These are phyloP conservation scores for Aspergillus sclerotioniger DNA, from an alignment of 495 filamentous ascomycete genomes.

Conservation along the genomic window DNA sequence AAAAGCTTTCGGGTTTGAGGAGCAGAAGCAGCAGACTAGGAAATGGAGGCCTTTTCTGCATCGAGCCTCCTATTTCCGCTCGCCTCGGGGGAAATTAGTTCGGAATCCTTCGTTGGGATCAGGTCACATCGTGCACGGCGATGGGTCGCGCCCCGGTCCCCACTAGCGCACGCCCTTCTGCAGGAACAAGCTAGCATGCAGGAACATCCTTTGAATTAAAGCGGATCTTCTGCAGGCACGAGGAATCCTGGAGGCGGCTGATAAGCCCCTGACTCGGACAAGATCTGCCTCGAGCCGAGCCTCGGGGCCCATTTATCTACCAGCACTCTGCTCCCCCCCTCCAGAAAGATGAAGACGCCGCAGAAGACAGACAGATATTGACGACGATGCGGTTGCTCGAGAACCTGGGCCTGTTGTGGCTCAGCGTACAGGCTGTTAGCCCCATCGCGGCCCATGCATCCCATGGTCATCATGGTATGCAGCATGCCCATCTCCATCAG, in stretches of 20 bases:
- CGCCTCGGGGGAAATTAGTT: neutral
- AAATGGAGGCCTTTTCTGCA: neutral
- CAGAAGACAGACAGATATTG: neutral
- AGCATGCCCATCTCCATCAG: neutral
- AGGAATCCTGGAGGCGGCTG: neutral
- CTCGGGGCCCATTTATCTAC: neutral
- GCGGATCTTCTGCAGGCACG: neutral
- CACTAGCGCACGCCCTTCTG: too few species aligned
- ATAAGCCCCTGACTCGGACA: neutral
- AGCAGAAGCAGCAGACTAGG: neutral
- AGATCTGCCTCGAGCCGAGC: neutral
- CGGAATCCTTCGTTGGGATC: neutral
- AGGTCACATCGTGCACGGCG: neutral
- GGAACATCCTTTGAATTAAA: too few species aligned
- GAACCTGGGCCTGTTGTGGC: neutral
- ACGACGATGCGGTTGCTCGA: neutral
- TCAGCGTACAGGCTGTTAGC: neutral
- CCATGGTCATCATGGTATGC: neutral
- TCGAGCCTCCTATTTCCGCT: neutral
- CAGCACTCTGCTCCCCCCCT: neutral
- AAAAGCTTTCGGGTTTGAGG: neutral
- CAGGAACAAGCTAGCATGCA: too few species aligned
- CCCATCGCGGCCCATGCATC: neutral
- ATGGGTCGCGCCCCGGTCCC: neutral
- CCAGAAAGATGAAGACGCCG: neutral